Percentiles rank a stretch among this genome's conserved stretches.
phyloP scores from a whole-genome alignment of 116 monocot species.

The Zostera marina region DNA sequence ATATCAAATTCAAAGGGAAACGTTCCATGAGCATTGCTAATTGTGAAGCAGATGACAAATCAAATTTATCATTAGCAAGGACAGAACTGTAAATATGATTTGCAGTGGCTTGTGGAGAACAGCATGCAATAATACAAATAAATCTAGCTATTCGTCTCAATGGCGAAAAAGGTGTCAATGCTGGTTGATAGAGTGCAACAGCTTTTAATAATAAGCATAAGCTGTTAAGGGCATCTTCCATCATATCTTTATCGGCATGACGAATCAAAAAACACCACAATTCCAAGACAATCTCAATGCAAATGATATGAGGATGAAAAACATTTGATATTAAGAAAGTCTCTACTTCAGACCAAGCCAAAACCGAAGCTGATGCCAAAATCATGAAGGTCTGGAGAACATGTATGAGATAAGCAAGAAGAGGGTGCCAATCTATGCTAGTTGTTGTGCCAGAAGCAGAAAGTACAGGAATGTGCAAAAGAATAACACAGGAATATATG shows the following conservation, averaged over 20 bases:
- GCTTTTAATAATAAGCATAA: constrained; percentile 34
- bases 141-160: constrained; percentile 47
- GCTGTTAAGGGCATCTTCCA: constrained; percentile 28
- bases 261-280: constrained; percentile 63
- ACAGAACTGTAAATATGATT: constrained; percentile 44
- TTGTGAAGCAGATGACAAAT: constrained; percentile 19
- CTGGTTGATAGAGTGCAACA: constrained; percentile 30
- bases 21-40: constrained; percentile 68
- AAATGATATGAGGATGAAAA: constrained; percentile 71
- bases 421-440: constrained; percentile 37
- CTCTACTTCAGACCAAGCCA: constrained; percentile 45
- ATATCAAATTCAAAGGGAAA: constrained; percentile 58
- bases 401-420: constrained; percentile 39
- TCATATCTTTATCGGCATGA: constrained; percentile 39
- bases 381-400: constrained; percentile 65
- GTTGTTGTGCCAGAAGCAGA: constrained; percentile 17
- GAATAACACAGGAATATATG: constrained; percentile 48
- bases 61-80: constrained; percentile 11
- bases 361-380: constrained; percentile 30
- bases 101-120: constrained; percentile 22
- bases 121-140: constrained; percentile 35
- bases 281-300: constrained; percentile 52
- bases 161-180: constrained; percentile 28
- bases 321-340: constrained; percentile 47
- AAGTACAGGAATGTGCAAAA: constrained; percentile 37